Conservation (phyloP, 495 filamentous ascomycete genomes). For the Lepraria neglecta region DNA sequence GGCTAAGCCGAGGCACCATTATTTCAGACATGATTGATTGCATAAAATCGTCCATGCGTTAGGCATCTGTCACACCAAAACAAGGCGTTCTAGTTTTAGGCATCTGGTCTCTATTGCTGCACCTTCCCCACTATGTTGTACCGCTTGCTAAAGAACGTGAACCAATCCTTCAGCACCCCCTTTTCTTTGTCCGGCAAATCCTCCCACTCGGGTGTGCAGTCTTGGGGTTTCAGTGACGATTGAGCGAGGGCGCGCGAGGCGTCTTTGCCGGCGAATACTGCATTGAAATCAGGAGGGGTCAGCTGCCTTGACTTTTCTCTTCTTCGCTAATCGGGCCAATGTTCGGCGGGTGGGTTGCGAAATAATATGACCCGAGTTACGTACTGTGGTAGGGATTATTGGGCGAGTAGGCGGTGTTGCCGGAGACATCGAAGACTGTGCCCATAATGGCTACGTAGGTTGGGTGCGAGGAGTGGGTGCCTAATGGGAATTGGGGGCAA, state of each 20-base stretch:
- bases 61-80: constrained; percentile 7
- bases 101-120: constrained; percentile 7
- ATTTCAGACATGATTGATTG: not conserved
- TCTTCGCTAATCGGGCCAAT: not conserved
- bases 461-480: constrained; percentile 57
- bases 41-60: constrained; percentile 15
- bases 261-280: constrained; percentile 94
- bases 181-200: constrained; percentile 86
- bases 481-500: constrained; percentile 32
- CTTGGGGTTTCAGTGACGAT: constrained; percentile 79
- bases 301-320: not conserved
- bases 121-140: constrained; percentile 90
- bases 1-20: not conserved
- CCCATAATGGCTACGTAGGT: constrained; percentile 96
- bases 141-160: constrained; percentile 88
- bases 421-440: constrained; percentile 86
- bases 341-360: not conserved
- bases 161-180: constrained; percentile 80
- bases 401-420: constrained; percentile 78
- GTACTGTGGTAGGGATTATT: constrained; percentile 78
- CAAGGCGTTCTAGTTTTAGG: constrained; percentile 8
- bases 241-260: constrained; percentile 80
- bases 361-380: constrained; percentile 18
- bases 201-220: constrained; percentile 77
- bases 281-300: constrained; percentile 10